These are phyloP conservation scores for Aureobasidium pullulans DNA, from an alignment of 2,329 filamentous ascomycete genomes.

Conservation along the genomic window DNA sequence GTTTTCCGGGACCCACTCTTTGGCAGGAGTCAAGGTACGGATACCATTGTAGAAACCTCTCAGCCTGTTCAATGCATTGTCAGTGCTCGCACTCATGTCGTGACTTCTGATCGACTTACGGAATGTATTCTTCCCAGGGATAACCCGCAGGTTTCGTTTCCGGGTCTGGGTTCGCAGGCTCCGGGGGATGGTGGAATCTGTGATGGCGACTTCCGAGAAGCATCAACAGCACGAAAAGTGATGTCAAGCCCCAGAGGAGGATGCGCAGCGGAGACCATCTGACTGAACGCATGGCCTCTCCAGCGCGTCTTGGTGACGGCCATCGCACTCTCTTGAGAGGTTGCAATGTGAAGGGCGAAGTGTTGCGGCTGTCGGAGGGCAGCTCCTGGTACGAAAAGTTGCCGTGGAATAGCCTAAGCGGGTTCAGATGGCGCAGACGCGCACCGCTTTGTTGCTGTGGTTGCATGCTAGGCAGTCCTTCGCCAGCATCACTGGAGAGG, in stretches of 20 bases:
- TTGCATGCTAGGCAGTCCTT: constrained; percentile 7
- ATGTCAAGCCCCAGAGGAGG: constrained; percentile 33
- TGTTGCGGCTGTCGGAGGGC: constrained; percentile 34
- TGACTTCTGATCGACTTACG: constrained; percentile 20
- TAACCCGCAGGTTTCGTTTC: background rate
- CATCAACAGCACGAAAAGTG: constrained; percentile 34
- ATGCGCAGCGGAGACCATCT: constrained; percentile 35
- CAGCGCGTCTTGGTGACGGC: constrained; percentile 29
- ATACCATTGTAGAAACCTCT: constrained; percentile 44
- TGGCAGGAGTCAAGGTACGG: constrained; percentile 36
- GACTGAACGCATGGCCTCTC: constrained; percentile 20
- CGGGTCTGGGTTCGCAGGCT: constrained; percentile 10
- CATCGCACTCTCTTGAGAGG: constrained; percentile 30
- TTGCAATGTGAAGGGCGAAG: constrained; percentile 32
- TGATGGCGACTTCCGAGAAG: constrained; percentile 34
- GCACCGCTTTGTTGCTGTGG: constrained; percentile 19
- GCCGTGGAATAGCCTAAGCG: constrained; percentile 37
- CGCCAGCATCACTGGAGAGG: constrained; percentile 17
- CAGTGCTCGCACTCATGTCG: constrained; percentile 37
- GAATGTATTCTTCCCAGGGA: constrained; percentile 5
- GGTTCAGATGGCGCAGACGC: constrained; percentile 36
- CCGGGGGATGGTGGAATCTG: background rate
- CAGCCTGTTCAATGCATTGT: constrained; percentile 31
- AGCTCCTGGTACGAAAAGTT: constrained; percentile 41
- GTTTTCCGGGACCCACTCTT: constrained; percentile 38